phyloP scores from a whole-genome alignment of 768 basidiomycete genomes.

The Lactarius vividus region DNA sequence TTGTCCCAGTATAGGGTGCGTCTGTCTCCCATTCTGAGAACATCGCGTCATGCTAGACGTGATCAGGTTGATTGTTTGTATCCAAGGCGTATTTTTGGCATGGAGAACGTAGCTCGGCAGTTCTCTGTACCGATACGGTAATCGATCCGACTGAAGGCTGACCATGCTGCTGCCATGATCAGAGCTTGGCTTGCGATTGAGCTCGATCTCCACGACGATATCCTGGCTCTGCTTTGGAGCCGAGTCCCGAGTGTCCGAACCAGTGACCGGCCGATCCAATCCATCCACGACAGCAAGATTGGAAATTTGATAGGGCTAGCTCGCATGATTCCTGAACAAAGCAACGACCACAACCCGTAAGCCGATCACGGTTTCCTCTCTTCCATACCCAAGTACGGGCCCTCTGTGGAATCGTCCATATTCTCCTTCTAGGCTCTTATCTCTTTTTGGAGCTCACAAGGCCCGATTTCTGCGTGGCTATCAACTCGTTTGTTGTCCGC shows the following conservation, averaged over 20 bases:
- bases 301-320: neutral
- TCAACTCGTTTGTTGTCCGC: neutral
- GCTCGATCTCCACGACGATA: neutral
- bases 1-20: neutral
- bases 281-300: neutral
- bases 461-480: conserved; percentile 13
- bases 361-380: conserved; percentile 18
- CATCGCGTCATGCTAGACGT: neutral
- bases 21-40: neutral
- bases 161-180: too few relatives aligned
- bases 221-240: neutral
- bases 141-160: neutral
- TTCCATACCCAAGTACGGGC: conserved; percentile 8
- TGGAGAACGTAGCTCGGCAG: too few relatives aligned
- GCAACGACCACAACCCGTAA: neutral
- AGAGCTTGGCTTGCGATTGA: neutral
- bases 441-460: neutral
- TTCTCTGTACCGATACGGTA: neutral
- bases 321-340: neutral
- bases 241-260: neutral
- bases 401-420: neutral
- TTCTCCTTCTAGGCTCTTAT: neutral
- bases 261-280: neutral
- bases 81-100: too few relatives aligned
- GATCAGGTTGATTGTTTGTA: neutral